These are phyloP conservation scores for Ogataea ganodermae DNA, from an alignment of 805 yeast genomes.

Conservation along the genomic window DNA sequence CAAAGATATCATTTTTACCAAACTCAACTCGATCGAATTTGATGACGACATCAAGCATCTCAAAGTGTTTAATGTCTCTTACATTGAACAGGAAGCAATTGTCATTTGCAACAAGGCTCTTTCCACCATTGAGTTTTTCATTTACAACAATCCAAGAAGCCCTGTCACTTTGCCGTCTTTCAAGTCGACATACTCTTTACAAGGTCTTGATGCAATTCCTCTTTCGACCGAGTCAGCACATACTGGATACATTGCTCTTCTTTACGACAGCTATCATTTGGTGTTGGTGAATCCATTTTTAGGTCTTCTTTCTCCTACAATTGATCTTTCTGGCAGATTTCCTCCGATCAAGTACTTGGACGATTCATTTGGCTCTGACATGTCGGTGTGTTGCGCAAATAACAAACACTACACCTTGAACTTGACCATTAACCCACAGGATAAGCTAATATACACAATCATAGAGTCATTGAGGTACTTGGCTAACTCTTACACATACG, in stretches of 20 bases:
- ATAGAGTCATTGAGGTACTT: slow-evolving; percentile 53
- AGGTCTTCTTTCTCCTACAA: slow-evolving; percentile 43
- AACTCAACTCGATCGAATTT: slow-evolving; percentile 47
- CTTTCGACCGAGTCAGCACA: slow-evolving; percentile 35
- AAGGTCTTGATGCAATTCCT: slow-evolving; percentile 42
- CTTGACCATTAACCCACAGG: slow-evolving; percentile 47
- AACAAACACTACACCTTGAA: slow-evolving; percentile 33
- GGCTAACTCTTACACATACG: slow-evolving; percentile 58
- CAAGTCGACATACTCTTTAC: slow-evolving; percentile 24
- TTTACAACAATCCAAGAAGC: slow-evolving; percentile 43
- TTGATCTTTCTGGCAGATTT: slow-evolving; percentile 27
- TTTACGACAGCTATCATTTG: slow-evolving; percentile 39
- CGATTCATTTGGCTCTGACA: slow-evolving; percentile 25
- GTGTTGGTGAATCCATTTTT: slow-evolving; percentile 58
- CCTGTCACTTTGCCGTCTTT: slow-evolving; percentile 28
- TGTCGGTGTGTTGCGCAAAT: slow-evolving; percentile 27
- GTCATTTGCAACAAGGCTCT: slow-evolving; percentile 50
- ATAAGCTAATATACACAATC: slow-evolving; percentile 44
- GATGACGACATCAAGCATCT: slow-evolving; percentile 35
- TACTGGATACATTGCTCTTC: slow-evolving; percentile 48
- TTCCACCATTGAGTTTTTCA: slow-evolving; percentile 49
- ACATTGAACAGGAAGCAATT: slow-evolving; percentile 61
- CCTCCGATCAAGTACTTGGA: slow-evolving; percentile 27
- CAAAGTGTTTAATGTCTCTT: slow-evolving; percentile 42
- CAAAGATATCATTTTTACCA: slow-evolving; percentile 73